These are phyloP conservation scores for Aspergillus ochraceus DNA, from an alignment of 2,329 filamentous ascomycete genomes.

Conservation along the genomic window DNA sequence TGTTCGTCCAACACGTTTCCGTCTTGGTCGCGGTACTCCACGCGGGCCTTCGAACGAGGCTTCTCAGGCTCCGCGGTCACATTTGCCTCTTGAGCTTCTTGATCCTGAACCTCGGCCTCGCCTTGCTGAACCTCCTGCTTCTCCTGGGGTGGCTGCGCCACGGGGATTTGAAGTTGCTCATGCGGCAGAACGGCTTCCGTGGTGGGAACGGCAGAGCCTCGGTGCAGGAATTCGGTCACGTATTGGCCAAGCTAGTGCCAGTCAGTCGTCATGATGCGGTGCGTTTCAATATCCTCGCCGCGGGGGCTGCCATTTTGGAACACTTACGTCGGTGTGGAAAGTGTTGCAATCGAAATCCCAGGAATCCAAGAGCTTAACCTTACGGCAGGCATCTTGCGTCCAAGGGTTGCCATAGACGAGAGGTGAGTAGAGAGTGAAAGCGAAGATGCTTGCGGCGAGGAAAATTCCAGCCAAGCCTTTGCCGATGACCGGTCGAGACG, in stretches of 20 bases:
- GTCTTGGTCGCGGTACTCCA: slow-evolving; percentile 93
- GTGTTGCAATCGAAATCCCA: slow-evolving; percentile 99
- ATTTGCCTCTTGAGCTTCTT: slow-evolving; percentile 26
- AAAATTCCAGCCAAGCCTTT: slow-evolving; percentile 72
- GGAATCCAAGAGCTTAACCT: slow-evolving; percentile 78
- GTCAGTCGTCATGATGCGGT: slow-evolving; percentile 26
- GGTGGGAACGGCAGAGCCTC: slow-evolving; percentile 25
- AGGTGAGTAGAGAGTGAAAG: slow-evolving; percentile 83
- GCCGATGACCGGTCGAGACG: slow-evolving; percentile 71
- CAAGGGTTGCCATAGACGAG: slow-evolving; percentile 90
- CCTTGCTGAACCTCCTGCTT: slow-evolving; percentile 21
- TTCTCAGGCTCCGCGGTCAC: slow-evolving; percentile 36
- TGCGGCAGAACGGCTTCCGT: slow-evolving; percentile 12
- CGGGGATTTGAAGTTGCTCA: slow-evolving; percentile 6
- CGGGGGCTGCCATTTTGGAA: slow-evolving; percentile 32
- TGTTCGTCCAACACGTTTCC: slow-evolving; percentile 84
- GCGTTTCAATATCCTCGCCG: slow-evolving; percentile 27
- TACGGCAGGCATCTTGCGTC: slow-evolving; percentile 84
- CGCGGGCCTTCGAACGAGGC: slow-evolving; percentile 67
- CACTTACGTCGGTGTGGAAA: slow-evolving; percentile 82
- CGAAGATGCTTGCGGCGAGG: slow-evolving; percentile 69
- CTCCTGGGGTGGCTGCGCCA: slow-evolving; percentile 22
- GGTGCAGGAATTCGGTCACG: slow-evolving; percentile 30
- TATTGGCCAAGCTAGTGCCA: slow-evolving; percentile 41
- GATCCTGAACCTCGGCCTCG: slow-evolving; percentile 20